A percentile compares a stretch with the other conserved stretches of the same genome.
Conservation (phyloP, 2,329 filamentous ascomycete species). For the Dactylonectria estremocensis region DNA sequence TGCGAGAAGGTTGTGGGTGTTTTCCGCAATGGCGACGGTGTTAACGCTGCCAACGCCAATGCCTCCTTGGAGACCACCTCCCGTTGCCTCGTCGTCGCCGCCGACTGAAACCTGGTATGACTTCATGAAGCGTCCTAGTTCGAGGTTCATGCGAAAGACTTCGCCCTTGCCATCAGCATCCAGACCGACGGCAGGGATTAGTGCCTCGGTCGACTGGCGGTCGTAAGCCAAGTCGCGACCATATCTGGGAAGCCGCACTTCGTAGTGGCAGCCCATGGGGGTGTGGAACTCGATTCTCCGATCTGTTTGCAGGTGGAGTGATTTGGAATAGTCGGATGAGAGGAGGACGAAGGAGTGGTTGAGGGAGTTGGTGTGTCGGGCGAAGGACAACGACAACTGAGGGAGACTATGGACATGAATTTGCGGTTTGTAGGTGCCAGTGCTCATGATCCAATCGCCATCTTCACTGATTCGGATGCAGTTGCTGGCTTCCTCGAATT, state of each 20-base stretch:
- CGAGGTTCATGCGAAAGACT: slow-evolving; percentile 92
- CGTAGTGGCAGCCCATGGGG: slow-evolving; percentile 88
- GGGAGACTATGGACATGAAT: slow-evolving; percentile 97
- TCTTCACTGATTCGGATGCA: slow-evolving; percentile 94
- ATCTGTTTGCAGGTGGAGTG: slow-evolving; percentile 92
- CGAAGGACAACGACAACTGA: slow-evolving; percentile 93
- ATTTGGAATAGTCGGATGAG: slow-evolving; percentile 93
- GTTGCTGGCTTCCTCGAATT: slow-evolving; percentile 94
- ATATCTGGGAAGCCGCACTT: slow-evolving; percentile 91
- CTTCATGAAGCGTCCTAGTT: slow-evolving; percentile 93
- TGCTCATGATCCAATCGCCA: slow-evolving; percentile 97
- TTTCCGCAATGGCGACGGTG: slow-evolving; percentile 87
- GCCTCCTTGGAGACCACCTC: slow-evolving; percentile 86
- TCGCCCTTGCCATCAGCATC: slow-evolving; percentile 90
- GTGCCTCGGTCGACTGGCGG: slow-evolving; percentile 83
- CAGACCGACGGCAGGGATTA: slow-evolving; percentile 90
- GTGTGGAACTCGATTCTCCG: slow-evolving; percentile 95
- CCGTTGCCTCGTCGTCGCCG: slow-evolving; percentile 81
- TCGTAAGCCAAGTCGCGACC: slow-evolving; percentile 93
- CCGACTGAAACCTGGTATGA: slow-evolving; percentile 94
- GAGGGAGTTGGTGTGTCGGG: slow-evolving; percentile 90
- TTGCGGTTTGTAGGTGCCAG: slow-evolving; percentile 77
- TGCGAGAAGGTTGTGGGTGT: slow-evolving; percentile 89
- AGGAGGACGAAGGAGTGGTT: slow-evolving; percentile 94
- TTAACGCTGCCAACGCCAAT: slow-evolving; percentile 91